Evolutionary conservation across 306 rosid genomes (phyloP), one percentile per base, ranked within the genome.

Genomic region (Betula pendula): DNA sequence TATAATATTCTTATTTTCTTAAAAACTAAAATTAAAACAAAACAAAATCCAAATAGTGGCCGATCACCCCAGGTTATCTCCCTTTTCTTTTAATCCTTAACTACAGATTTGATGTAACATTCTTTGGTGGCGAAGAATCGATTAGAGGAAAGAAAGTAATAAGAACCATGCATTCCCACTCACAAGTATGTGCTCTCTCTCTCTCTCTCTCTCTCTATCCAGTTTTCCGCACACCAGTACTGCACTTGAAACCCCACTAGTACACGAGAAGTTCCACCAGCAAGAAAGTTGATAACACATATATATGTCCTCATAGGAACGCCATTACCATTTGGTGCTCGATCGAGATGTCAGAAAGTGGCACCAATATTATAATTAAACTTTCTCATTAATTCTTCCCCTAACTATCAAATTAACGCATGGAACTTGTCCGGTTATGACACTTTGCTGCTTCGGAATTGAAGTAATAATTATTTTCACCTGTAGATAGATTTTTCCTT

Each of bases 121-220:
- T 1, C 17, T 8, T 38, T 38, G 25, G 70, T 38, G 48, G 16
- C 27, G 20, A 45, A 17, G 25, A 8, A 65, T 65, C 47, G 70
- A 65, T 65, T 65, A n/a, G 48, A n/a, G 16, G 25, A 38, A 38
- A 65, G 70, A 65, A 38, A 1, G 25, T 19, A 38, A 65, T 4
- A 8, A 65, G 70, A 65, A 65, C 70, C 70, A 65, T 8, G 47
- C 27, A 38, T 15, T 38, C 70, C 70, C 70, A 65, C 70, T 19
- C 69, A 44, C 33, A 31, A 29, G 5, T 38, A 62, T 31, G 6
- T 31, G 68, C 38, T 33, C 43, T 62, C 44, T n/a, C 3, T 3
- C 40, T 35, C 40, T 60, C 13, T 16, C 10, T 20, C 62, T 10
- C 15, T 2, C 31, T 0, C 27, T 2, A 12, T 17, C 12, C 0